Base-by-base conservation (phyloP, 768 basidiomycete species). In the Artomyces pyxidatus region DNA sequence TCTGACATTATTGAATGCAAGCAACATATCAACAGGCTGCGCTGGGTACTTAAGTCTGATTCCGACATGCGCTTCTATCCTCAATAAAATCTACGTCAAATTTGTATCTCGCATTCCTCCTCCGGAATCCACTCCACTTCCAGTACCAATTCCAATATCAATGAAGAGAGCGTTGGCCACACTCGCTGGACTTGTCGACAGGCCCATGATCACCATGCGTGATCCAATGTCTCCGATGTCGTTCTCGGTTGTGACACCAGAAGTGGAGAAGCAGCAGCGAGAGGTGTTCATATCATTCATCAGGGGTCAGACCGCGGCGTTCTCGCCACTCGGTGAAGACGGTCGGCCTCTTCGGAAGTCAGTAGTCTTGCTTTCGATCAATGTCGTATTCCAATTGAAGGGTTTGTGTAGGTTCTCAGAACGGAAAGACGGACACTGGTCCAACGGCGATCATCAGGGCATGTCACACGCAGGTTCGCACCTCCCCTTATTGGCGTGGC, bases 291-390 rank as follows among this genome's bases (percentile, higher is more conserved):
- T 57, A 37, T 64, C 69, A 35, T 83, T 79, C 49, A 61, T 63
- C 11, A 72, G 70, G 45, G 75, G 72, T 19, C 57, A 71, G 19
- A 60, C 66, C 4, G 59, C 61, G 1, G 75, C 80, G 3, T 81
- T 81, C 49, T 73, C 74, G 37, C 83, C 85, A 0, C 63, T 81
- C 1, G 73, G 71, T 3, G 65, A 69, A 4, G 76, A 83, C 49
- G 81, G 82, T 16, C 71, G 74, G 19, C 82, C 83, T 1, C 61
- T 75, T 46, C 74, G 83, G 59, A 83, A 73, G 85, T 85, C 49
- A 42, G 76, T 63, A 22, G 51, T 43, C 27, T 37, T 35, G 37
- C 42, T 23, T 26, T 19, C 11, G n/a, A n/a, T 17, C 28, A 42
- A 43, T 38, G 5, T 21, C 21, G 25, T 35, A 37, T 17, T n/a